A percentile compares a stretch with the other conserved stretches of the same genome.
phyloP scores from a whole-genome alignment of 1,284 basidiomycete genomes.

The Singerocomus rubriflavus region DNA sequence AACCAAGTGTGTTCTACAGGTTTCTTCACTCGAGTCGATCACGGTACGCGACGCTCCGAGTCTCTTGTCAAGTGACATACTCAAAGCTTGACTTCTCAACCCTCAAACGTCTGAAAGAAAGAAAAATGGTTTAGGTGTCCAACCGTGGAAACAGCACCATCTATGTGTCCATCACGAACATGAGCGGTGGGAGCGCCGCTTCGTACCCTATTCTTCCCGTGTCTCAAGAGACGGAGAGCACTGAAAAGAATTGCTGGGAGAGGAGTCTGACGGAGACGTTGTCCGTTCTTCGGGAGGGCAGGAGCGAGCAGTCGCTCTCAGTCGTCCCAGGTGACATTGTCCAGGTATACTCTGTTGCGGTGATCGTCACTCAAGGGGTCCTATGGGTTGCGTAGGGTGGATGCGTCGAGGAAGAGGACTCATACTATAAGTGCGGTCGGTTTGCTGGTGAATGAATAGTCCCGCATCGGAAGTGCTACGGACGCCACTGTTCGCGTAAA shows the following conservation, averaged over 20 bases:
- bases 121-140: slow-evolving; percentile 19
- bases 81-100: neutral
- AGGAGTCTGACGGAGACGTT: slow-evolving; percentile 13
- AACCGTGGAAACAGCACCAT: slow-evolving; percentile 4
- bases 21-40: no score
- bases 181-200: neutral
- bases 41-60: neutral
- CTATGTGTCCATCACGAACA: slow-evolving; percentile 7
- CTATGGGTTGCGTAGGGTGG: neutral
- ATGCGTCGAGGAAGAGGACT: neutral
- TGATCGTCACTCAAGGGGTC: slow-evolving; percentile 11
- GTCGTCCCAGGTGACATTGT: slow-evolving; percentile 15
- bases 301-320: slow-evolving; percentile 8
- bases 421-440: neutral
- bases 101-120: neutral
- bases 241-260: slow-evolving; percentile 5
- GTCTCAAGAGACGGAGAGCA: neutral
- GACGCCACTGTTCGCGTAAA: no score
- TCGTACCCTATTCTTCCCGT: neutral
- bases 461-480: neutral
- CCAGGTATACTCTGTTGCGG: slow-evolving; percentile 10
- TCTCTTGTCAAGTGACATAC: no score
- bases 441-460: neutral
- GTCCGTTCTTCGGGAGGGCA: slow-evolving; percentile 2
- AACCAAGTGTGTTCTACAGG: no score